Evolutionary conservation across 2,329 filamentous ascomycete genomes (phyloP).

Genomic region (Botryotinia narcissicola): DNA sequence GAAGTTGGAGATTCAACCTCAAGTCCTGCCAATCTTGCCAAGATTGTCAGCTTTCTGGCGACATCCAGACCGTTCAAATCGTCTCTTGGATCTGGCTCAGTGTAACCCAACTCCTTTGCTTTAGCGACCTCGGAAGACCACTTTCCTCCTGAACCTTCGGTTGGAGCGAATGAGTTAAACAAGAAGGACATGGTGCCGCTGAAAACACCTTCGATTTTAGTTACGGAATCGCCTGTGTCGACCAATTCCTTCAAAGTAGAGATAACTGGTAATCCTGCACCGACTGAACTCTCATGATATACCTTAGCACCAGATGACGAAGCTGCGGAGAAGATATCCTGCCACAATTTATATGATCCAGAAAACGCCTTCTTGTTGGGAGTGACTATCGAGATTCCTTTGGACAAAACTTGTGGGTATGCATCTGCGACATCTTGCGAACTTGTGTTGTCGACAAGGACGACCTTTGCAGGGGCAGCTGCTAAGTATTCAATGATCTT

Average conservation of each 20-base stretch:
- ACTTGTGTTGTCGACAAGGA: slow-evolving; percentile 95
- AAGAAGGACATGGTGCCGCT: slow-evolving; percentile 97
- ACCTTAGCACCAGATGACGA: slow-evolving; percentile 71
- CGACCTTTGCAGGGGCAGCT: slow-evolving; percentile 70
- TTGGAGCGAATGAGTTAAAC: slow-evolving; percentile 94
- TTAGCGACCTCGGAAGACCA: slow-evolving; percentile 92
- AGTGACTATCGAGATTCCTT: slow-evolving; percentile 87
- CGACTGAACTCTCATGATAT: slow-evolving; percentile 94
- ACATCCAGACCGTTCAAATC: slow-evolving; percentile 87
- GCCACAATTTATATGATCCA: slow-evolving; percentile 75
- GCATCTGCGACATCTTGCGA: slow-evolving; percentile 78
- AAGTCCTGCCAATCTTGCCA: slow-evolving; percentile 81
- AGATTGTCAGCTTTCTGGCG: slow-evolving; percentile 92
- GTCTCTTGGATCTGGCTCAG: slow-evolving; percentile 82
- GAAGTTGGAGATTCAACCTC: slow-evolving; percentile 78
- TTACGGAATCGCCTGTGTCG: slow-evolving; percentile 87
- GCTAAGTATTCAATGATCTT: slow-evolving; percentile 77
- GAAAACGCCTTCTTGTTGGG: slow-evolving; percentile 99
- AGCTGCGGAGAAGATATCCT: slow-evolving; percentile 77
- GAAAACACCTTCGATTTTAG: slow-evolving; percentile 94
- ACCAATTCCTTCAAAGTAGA: slow-evolving; percentile 93
- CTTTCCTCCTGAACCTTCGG: slow-evolving; percentile 68
- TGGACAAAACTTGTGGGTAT: slow-evolving; percentile 78
- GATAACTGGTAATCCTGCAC: slow-evolving; percentile 88
- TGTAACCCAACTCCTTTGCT: slow-evolving; percentile 91